Conservation (phyloP, 495 filamentous ascomycete genomes). For the Daldinia childiae region DNA sequence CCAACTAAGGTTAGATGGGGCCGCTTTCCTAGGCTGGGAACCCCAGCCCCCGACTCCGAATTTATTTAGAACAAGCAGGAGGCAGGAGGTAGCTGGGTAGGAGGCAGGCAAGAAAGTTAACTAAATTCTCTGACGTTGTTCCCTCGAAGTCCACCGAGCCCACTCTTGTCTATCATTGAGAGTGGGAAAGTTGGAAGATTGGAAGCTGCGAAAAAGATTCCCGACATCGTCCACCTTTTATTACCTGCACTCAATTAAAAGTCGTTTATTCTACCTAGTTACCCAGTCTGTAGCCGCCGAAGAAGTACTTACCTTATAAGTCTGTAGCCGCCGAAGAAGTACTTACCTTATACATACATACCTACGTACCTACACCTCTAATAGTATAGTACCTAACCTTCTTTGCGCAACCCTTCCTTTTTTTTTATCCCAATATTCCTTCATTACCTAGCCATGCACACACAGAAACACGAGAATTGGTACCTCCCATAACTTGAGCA, state of each 20-base stretch:
- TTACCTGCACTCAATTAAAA: constrained; percentile 17
- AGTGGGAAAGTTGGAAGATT: constrained; percentile 13
- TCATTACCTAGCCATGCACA: background rate
- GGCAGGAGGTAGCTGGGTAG: background rate
- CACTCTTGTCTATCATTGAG: background rate
- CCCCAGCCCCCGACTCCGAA: constrained; percentile 32
- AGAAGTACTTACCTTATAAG: too few species aligned
- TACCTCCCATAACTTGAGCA: background rate
- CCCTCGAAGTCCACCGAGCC: constrained; percentile 26
- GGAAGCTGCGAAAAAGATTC: background rate
- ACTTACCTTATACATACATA: constrained; percentile 1
- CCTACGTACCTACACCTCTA: background rate
- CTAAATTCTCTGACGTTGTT: constrained; percentile 36
- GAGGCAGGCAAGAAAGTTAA: background rate
- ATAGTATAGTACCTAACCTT: background rate
- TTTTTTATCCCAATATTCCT: background rate
- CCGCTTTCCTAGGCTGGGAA: too few species aligned
- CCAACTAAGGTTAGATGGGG: constrained; percentile 25
- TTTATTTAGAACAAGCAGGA: background rate
- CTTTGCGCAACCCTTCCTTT: constrained; percentile 19
- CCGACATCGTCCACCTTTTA: constrained; percentile 14
- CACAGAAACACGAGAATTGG: background rate
- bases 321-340: constrained; percentile 17
- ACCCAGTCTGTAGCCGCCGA: too few species aligned
- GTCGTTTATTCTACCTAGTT: constrained; percentile 1